Percentiles rank a stretch among this genome's conserved stretches.
Conservation (phyloP, 768 basidiomycete species). For the Lanmaoa pseudosensibilis region DNA sequence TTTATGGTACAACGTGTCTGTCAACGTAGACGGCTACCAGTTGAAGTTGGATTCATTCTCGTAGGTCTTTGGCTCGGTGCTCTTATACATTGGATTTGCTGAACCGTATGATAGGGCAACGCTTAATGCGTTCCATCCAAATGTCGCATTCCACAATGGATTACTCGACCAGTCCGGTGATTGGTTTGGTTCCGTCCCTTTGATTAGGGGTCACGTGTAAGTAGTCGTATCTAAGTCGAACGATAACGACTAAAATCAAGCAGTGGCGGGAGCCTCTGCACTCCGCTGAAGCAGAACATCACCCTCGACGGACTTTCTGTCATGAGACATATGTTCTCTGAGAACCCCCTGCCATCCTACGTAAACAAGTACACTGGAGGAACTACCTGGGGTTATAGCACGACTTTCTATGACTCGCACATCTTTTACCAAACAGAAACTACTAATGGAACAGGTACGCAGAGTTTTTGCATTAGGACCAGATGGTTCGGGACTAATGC, state of each 20-base stretch:
- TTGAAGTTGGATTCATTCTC: conserved; percentile 10
- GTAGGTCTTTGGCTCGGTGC: not conserved
- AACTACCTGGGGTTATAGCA: conserved; percentile 14
- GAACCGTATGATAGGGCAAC: conserved; percentile 2
- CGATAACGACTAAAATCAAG: not conserved
- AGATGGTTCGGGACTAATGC: not conserved
- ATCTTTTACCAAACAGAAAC: conserved; percentile 16
- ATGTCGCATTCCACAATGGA: conserved; percentile 14
- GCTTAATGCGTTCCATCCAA: conserved; percentile 12
- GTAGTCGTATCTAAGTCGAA: not conserved
- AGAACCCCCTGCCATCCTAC: not conserved
- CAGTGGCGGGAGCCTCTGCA: conserved; percentile 6
- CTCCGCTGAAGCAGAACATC: not conserved
- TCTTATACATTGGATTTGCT: not conserved
- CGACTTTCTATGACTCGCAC: conserved; percentile 11
- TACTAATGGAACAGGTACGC: conserved; percentile 9
- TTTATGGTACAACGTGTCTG: conserved; percentile 16
- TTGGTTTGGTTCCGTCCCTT: conserved; percentile 15
- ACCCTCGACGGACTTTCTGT: conserved; percentile 4
- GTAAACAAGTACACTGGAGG: conserved; percentile 6
- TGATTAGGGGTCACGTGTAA: conserved; percentile 15
- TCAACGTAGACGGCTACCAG: conserved; percentile 5
- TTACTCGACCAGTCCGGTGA: conserved; percentile 5
- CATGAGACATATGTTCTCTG: conserved; percentile 15
- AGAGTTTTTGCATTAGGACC: too few relatives aligned